Evolutionary conservation across 805 yeast genomes (phyloP), one percentile per base, ranked within the genome.

Genomic region (Metschnikowia similis): DNA sequence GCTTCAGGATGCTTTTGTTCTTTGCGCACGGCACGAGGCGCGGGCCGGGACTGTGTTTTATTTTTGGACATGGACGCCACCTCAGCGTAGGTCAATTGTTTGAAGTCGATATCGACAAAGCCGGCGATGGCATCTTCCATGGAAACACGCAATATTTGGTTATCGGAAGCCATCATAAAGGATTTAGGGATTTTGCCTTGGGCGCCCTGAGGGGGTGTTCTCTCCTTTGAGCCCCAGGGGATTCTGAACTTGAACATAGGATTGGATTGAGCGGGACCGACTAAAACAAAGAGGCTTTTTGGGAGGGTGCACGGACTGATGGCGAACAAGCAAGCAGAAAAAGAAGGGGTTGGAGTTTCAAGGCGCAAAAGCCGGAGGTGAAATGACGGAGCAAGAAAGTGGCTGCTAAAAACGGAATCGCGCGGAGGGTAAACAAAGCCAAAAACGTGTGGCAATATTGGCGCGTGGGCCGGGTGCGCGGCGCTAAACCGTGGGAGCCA

Each of bases 61-160:
- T 56, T 45, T 45, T 53, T 56, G n/a, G 66, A 59, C 56, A 69
- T 50, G 21, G 64, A 57, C 4, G 77, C 76, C 29, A 65, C 78
- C 55, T 73, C 77, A n/a, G 78, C 78, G 50, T 72, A 73, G n/a
- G 72, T 64, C 52, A 73, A 62, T 47, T 66, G 64, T 40, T 65
- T 65, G 54, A 55, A 60, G 46, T 64, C 63, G 48, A 73, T 70
- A 39, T 70, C 74, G 21, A 73, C 67, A 47, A 72, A 64, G 40
- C 60, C 68, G 29, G 67, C 72, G 13, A 61, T 62, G 35, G 65
- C 59, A 41, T 58, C 60, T 32, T 60, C 61, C 75, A 72, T 70
- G 9, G 74, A 64, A 26, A 72, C 63, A 41, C 64, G 62, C 52
- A 69, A 52, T 51, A 66, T 48, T 49, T 61, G 63, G 46, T 63